phyloP scores from a whole-genome alignment of 2,329 filamentous ascomycete genomes.

The Colletotrichum karsti region DNA sequence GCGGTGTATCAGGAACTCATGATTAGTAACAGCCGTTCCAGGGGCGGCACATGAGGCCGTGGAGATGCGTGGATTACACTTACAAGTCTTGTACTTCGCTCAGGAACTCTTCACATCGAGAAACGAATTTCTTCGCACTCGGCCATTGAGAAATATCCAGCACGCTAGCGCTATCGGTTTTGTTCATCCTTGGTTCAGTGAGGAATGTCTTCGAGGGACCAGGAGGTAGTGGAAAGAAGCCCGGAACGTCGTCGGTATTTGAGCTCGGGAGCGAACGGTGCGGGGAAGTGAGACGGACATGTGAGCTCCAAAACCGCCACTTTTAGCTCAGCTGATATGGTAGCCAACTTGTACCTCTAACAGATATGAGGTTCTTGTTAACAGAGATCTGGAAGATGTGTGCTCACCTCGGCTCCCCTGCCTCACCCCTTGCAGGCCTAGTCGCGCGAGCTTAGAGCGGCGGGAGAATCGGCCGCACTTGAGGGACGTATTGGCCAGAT shows the following conservation, averaged over 20 bases:
- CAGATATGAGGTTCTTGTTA: no score
- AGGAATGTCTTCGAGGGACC: neutral
- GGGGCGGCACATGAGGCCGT: neutral
- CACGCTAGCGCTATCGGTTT: constrained; percentile 24
- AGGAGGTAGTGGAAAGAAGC: neutral
- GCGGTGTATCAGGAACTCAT: no score
- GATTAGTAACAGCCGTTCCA: neutral
- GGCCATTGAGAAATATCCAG: constrained; percentile 37
- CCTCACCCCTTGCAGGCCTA: no score
- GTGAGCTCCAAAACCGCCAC: neutral
- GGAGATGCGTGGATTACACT: constrained; percentile 15
- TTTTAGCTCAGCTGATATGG: neutral
- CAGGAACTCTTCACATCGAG: constrained; percentile 39
- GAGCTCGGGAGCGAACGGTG: neutral
- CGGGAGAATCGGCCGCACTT: no score
- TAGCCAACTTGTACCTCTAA: neutral
- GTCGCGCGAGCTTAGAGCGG: no score
- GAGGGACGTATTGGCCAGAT: neutral
- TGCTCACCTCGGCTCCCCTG: neutral
- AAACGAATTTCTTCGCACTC: constrained; percentile 37
- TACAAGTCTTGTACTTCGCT: constrained; percentile 41
- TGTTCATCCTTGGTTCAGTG: constrained; percentile 4
- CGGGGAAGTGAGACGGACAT: neutral
- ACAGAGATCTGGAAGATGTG: neutral
- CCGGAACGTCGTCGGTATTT: neutral